Evolutionary conservation across 2,329 filamentous ascomycete species (phyloP), one percentile per base, ranked within the genome.

Genomic region (Drechslerella stenobrocha): DNA sequence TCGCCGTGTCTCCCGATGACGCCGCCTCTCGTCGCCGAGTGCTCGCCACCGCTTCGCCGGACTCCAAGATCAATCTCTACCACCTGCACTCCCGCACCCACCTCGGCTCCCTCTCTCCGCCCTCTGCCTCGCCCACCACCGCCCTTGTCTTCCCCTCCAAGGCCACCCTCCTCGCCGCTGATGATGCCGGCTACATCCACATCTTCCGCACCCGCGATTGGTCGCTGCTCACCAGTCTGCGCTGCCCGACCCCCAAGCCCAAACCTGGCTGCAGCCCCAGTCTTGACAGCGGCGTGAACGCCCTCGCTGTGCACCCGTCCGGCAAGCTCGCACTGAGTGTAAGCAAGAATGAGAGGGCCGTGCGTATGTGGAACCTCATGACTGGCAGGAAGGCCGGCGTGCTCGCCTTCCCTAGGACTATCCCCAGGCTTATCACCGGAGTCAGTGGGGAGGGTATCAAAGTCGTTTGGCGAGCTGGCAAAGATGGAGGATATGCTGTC

Each of bases 241-340:
- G 95, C 77, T 90, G 86, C 13, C 93, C 93, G 0, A 85, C 89
- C 70, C 87, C 93, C 2, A 93, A 91, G 76, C 86, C 87, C 1
- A 83, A 87, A 8, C 90, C 90, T 15, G 88, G 85, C 47, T 5
- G 84, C 87, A 23, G 91, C 91, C 0, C 9, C 28, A 9, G 67
- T 58, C n/a, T 20, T 18, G 40, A 69, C 46, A 66, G 72, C 50
- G 93, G 93, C 15, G 84, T 97, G 72, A 97, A 96, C 76, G 89
- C 91, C 76, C 95, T 98, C 76, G 90, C 92, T 1, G 87, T 98
- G 23, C 93, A 98, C 76, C 92, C 93, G 0, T 95, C 89, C 76
- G 89, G 95, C 83, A 97, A 96, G 78, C 80, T 98, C 51, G 96
- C 97, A 89, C 84, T 98, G 66, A 95, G 85, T 72, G 90, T 97